Evolutionary conservation across 2,329 filamentous ascomycete species (phyloP).

Genomic region (Penicillium sp.): DNA sequence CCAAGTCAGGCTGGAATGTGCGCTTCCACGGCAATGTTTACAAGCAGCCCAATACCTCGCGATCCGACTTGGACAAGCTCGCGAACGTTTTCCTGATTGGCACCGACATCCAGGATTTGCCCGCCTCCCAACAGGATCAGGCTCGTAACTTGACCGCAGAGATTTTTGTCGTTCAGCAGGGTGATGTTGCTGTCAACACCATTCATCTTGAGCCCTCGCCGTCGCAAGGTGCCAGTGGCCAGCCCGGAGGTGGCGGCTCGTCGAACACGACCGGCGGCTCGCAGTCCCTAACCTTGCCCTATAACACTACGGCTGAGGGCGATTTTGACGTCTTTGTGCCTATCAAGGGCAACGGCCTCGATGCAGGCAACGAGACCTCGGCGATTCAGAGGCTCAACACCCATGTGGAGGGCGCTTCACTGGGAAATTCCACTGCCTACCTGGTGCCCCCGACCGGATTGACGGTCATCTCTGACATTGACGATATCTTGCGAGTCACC

Average conservation of each 20-base stretch:
- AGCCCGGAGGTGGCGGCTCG: constrained; percentile 17
- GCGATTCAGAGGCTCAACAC: constrained; percentile 1
- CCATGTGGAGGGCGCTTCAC: neutral
- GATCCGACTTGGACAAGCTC: constrained; percentile 60
- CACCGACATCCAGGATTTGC: constrained; percentile 55
- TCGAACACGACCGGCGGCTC: constrained; percentile 47
- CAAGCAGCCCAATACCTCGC: constrained; percentile 65
- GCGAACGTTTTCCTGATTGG: constrained; percentile 66
- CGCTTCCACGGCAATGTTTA: constrained; percentile 75
- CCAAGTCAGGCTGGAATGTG: constrained; percentile 68
- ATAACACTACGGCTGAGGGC: constrained; percentile 20
- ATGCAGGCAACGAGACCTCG: neutral
- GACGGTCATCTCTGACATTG: constrained; percentile 70
- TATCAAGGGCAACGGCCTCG: neutral
- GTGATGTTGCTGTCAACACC: constrained; percentile 34
- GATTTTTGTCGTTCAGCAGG: constrained; percentile 71
- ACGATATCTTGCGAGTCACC: constrained; percentile 73
- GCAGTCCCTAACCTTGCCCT: constrained; percentile 59
- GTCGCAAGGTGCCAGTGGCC: constrained; percentile 43
- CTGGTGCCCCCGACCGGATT: constrained; percentile 65
- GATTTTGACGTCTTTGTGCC: neutral
- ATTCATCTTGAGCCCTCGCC: constrained; percentile 54
- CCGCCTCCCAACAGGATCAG: constrained; percentile 55
- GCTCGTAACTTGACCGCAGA: constrained; percentile 66
- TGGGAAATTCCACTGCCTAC: constrained; percentile 54